Percentiles rank a stretch among this genome's conserved stretches.
These are phyloP conservation scores for Incumbomyces delicatus DNA, from an alignment of 2,329 filamentous ascomycete genomes.

Conservation along the genomic window DNA sequence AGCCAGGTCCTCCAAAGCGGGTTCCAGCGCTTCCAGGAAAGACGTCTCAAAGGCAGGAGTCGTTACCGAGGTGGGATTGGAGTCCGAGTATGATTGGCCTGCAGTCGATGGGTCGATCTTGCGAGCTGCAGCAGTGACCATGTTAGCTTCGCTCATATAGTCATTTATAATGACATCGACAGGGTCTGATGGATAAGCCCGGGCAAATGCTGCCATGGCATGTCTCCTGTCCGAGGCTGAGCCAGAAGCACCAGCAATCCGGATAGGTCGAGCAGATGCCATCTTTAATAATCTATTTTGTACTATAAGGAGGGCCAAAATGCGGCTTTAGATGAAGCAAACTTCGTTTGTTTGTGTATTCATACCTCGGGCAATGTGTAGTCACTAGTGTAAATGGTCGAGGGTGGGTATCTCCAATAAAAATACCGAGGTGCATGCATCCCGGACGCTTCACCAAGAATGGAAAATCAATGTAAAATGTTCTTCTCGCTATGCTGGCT, in stretches of 20 bases:
- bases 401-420: no score
- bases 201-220: slow-evolving; percentile 35
- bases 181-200: slow-evolving; percentile 33
- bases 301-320: no score
- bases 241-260: slow-evolving; percentile 30
- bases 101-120: slow-evolving; percentile 28
- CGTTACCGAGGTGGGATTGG: slow-evolving; percentile 10
- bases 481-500: no score
- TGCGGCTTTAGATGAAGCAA: no score
- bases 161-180: slow-evolving; percentile 39
- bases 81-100: slow-evolving; percentile 11
- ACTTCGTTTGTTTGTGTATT: no score
- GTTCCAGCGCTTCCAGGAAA: slow-evolving; percentile 41
- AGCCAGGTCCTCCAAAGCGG: slow-evolving; percentile 31
- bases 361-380: no score
- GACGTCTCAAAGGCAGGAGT: slow-evolving; percentile 42
- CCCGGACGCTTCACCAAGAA: no score
- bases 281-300: neutral
- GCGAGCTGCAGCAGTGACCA: slow-evolving; percentile 35
- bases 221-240: slow-evolving; percentile 37
- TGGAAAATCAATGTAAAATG: no score
- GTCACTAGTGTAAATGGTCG: no score
- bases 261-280: slow-evolving; percentile 1
- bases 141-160: slow-evolving; percentile 44
- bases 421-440: no score